Evolutionary conservation across 73 alveolate genomes (phyloP).

Genomic region (Effrenium voratum): DNA sequence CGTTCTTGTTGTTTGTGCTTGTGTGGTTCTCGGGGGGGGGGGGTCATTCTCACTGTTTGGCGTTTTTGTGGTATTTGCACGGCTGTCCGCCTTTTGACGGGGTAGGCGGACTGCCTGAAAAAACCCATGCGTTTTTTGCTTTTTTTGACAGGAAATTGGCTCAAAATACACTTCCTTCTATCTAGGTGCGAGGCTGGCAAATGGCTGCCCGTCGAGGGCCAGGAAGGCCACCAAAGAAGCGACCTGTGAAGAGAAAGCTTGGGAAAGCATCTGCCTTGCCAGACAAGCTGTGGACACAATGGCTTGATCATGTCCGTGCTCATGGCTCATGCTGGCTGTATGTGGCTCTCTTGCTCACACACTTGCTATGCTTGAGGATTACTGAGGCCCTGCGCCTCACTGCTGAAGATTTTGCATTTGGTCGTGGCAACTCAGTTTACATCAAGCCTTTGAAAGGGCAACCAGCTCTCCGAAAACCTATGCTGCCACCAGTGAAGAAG

Average conservation of each 20-base stretch:
- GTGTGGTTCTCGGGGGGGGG: no score
- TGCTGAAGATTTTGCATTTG: background rate
- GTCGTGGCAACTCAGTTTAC: background rate
- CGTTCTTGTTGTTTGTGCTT: no score
- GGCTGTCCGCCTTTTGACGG: no score
- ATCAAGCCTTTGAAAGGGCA: background rate
- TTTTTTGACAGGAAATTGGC: no score
- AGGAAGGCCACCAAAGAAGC: background rate
- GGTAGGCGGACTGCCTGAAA: no score
- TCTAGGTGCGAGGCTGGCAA: no score
- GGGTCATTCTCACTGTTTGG: no score
- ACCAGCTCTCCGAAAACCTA: background rate
- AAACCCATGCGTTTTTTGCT: no score
- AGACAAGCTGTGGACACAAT: background rate
- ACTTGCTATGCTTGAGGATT: background rate
- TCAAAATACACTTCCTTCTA: no score
- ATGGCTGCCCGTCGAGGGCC: no score
- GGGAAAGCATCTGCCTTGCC: background rate
- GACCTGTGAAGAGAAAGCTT: background rate
- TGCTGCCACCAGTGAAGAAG: background rate
- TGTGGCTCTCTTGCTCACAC: background rate
- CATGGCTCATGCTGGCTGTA: background rate
- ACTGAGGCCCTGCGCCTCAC: background rate
- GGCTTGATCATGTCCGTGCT: background rate
- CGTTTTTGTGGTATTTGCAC: no score